Evolutionary conservation across 2,329 filamentous ascomycete genomes (phyloP), one percentile per base, ranked within the genome.

Genomic region (Ophiostoma angusticollis): DNA sequence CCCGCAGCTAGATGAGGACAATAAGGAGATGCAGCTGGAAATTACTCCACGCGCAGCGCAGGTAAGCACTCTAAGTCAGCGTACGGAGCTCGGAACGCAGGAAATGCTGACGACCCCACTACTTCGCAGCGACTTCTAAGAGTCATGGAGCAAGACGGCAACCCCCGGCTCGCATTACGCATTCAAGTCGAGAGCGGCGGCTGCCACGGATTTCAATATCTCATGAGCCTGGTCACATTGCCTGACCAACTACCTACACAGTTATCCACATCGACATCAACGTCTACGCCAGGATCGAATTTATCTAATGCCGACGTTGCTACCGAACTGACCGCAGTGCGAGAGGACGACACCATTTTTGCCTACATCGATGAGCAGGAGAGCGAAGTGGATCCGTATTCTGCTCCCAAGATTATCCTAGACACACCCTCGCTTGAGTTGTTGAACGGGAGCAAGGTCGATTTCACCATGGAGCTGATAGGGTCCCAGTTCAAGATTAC

Each of bases 201-300:
- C 40, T 98, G 91, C 58, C 91, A 98, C 60, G 91, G 91, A 35
- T 98, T 98, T 59, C 91, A 98, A 58, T 98, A 98, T 56, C 65
- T 93, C 33, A 94, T 98, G 84, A 84, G 79, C 13, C 70, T 96
- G 4, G 80, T 84, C 3, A 74, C 72, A 0, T 60, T 80, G 1
- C 74, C 74, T 0, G 42, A 56, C 1, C 40, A 50, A 0, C 45
- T 60, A 2, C 50, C 54, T 1, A 11, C 14, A 13, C n/a, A 19
- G 9, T 6, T 14, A 42, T n/a, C n/a, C n/a, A n/a, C n/a, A n/a
- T n/a, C n/a, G n/a, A n/a, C n/a, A n/a, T n/a, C n/a, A n/a, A n/a
- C n/a, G n/a, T n/a, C n/a, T n/a, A n/a, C n/a, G 4, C 45, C 46
- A n/a, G 36, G 40, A 3, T 12, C 36, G 4, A n/a, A 28, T 2